phyloP scores from a whole-genome alignment of 768 basidiomycete species.

The Mycena maculata region DNA sequence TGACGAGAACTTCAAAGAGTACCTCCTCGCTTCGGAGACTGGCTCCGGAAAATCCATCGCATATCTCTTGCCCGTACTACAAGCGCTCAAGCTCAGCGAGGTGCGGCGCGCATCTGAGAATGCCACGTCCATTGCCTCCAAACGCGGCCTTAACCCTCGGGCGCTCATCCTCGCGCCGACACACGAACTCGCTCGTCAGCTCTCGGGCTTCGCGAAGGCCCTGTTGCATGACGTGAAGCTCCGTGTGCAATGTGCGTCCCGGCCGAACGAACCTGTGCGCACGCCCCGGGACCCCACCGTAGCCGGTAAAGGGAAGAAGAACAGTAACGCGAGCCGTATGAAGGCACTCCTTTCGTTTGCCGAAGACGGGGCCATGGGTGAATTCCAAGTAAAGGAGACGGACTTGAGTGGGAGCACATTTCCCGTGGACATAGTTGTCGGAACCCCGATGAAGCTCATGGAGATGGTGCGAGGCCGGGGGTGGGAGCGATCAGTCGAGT shows the following conservation, averaged over 20 bases:
- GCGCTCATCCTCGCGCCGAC: slow-evolving; percentile 89
- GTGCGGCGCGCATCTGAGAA: slow-evolving; percentile 14
- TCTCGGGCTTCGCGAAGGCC: slow-evolving; percentile 78
- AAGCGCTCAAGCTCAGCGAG: slow-evolving; percentile 69
- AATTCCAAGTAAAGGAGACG: slow-evolving; percentile 39
- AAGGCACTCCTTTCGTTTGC: slow-evolving; percentile 24
- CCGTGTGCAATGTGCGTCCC: slow-evolving; percentile 77
- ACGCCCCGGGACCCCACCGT: slow-evolving; percentile 52
- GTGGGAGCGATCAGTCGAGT: slow-evolving; percentile 55
- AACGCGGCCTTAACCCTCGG: slow-evolving; percentile 68
- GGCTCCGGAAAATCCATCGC: slow-evolving; percentile 94
- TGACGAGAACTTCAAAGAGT: slow-evolving; percentile 54
- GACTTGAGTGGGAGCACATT: slow-evolving; percentile 1
- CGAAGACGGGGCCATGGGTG: slow-evolving; percentile 37
- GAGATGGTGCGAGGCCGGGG: slow-evolving; percentile 68
- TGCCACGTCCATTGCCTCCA: slow-evolving; percentile 28
- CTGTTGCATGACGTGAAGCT: slow-evolving; percentile 82
- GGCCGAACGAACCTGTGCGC: slow-evolving; percentile 59
- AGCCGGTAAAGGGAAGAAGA: slow-evolving; percentile 58
- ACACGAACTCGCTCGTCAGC: slow-evolving; percentile 88
- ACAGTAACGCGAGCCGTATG: slow-evolving; percentile 41
- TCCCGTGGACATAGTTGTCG: slow-evolving; percentile 69
- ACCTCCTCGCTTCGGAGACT: slow-evolving; percentile 87
- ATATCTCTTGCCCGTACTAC: slow-evolving; percentile 86
- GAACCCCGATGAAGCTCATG: slow-evolving; percentile 75